phyloP scores from a whole-genome alignment of 306 rosid genomes.

The Cucumis melo region DNA sequence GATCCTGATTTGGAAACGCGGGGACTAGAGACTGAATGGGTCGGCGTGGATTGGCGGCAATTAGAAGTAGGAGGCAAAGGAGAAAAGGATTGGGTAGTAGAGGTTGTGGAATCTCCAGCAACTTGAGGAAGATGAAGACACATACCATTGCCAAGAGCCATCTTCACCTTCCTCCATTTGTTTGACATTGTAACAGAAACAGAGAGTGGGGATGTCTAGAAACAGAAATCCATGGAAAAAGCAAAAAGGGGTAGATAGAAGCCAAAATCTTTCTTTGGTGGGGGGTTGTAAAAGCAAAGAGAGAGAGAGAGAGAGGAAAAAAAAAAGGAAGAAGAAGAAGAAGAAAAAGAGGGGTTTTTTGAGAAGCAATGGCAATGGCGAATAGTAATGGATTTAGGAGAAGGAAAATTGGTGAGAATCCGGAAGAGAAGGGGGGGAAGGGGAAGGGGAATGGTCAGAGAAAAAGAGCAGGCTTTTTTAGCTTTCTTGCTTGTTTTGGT shows the following conservation, averaged over 20 bases:
- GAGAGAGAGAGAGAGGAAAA: too few species aligned
- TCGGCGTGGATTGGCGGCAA: constrained; percentile 31
- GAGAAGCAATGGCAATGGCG: neutral
- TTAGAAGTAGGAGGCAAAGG: constrained; percentile 19
- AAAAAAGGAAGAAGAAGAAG: neutral
- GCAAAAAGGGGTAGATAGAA: neutral
- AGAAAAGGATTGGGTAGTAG: constrained; percentile 19
- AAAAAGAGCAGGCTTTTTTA: neutral
- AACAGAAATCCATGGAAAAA: neutral
- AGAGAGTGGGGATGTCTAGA: neutral
- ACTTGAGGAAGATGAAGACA: constrained; percentile 11
- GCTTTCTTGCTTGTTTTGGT: neutral
- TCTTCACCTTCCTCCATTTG: constrained; percentile 77
- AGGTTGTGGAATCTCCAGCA: neutral
- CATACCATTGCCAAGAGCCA: constrained; percentile 47
- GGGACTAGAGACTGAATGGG: constrained; percentile 45
- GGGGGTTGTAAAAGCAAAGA: neutral
- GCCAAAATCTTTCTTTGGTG: neutral
- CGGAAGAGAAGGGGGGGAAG: neutral
- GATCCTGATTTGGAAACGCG: constrained; percentile 38
- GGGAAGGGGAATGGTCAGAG: neutral
- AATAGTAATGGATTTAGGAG: neutral
- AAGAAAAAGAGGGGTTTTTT: neutral
- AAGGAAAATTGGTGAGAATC: neutral
- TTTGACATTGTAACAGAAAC: constrained; percentile 31